Percentiles rank a stretch among this genome's conserved stretches.
Evolutionary conservation across 257 asterid genomes (phyloP).

Genomic region (Solanum commersonii): DNA sequence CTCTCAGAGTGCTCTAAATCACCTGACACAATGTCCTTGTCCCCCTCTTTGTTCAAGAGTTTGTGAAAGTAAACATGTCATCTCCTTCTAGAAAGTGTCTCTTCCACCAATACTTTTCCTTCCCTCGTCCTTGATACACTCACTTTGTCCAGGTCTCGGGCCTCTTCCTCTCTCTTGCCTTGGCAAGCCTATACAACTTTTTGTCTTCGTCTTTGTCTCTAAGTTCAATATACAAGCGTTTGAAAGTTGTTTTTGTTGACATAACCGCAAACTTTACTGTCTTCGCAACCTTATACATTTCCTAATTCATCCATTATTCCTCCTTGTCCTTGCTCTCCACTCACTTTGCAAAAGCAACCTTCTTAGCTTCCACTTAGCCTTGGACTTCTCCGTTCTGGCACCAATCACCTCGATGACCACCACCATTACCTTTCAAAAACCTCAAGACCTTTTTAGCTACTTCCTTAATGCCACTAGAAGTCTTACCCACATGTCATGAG

Average conservation of each 20-base stretch:
- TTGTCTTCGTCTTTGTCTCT: neutral
- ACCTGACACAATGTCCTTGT: neutral
- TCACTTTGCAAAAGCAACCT: neutral
- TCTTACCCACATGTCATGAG: neutral
- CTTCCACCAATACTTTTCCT: neutral
- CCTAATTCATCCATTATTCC: neutral
- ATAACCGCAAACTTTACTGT: neutral
- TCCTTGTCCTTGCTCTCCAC: neutral
- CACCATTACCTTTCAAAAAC: neutral
- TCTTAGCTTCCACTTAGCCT: neutral
- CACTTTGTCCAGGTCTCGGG: neutral
- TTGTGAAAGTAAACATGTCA: neutral
- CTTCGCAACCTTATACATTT: neutral
- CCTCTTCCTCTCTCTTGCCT: neutral
- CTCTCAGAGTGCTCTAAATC: neutral
- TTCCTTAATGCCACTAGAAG: neutral
- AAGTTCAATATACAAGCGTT: neutral
- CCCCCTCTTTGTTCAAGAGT: neutral
- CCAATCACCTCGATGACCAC: neutral
- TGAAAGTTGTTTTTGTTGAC: neutral
- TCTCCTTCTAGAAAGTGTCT: neutral
- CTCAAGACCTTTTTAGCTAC: neutral
- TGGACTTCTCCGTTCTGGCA: neutral
- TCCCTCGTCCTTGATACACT: neutral
- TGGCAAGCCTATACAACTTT: neutral